Base-by-base conservation (phyloP, 2,329 filamentous ascomycete species). In the Cladorrhinum sp. region DNA sequence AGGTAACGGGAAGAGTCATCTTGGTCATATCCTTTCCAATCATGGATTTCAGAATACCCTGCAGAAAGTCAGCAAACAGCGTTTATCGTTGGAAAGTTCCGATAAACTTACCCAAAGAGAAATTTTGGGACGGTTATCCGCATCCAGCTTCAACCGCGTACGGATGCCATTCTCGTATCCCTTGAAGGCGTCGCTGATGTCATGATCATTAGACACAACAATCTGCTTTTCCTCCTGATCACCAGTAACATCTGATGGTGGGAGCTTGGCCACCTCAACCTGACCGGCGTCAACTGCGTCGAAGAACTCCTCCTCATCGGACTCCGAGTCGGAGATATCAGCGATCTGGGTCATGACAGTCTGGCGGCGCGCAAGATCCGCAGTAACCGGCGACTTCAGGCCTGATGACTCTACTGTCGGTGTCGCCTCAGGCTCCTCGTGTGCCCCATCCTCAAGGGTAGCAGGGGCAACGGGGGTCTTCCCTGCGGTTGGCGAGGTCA, bases 21-120 rank as follows among this genome's bases (percentile, higher is more conserved):
- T 96, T 98, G 38, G 95, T 98, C 95, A 99, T 98, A 72, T 99
- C 95, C 74, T 99, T 98, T 65, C 95, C 95, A 75, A 99, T 96
- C 95, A 99, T 98, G 22, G 93, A 98, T 78, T 98, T 99, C 65
- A 99, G 79, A 68, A 99, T 97, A 66, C 90, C 89, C 93, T 97
- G 55, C 7, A 62, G 12, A 38, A 9, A 45, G 64, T 75, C 64
- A 74, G 71, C 25, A 50, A 20, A 25, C 32, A 16, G 20, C 6
- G 5, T 12, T 38, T 16, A 24, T 51, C n/a, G n/a, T 13, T 41
- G 32, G 4, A 16, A 22, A 6, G 32, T 16, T 13, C 24, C 1
- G 13, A 23, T 18, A 20, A 52, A 78, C 89, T 77, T 84, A 96
- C 93, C 95, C 95, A 99, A 49, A 99, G 86, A 27, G 90, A 95